phyloP scores from a whole-genome alignment of 139 green algal species.

The Pseudopediastrum boryanum region DNA sequence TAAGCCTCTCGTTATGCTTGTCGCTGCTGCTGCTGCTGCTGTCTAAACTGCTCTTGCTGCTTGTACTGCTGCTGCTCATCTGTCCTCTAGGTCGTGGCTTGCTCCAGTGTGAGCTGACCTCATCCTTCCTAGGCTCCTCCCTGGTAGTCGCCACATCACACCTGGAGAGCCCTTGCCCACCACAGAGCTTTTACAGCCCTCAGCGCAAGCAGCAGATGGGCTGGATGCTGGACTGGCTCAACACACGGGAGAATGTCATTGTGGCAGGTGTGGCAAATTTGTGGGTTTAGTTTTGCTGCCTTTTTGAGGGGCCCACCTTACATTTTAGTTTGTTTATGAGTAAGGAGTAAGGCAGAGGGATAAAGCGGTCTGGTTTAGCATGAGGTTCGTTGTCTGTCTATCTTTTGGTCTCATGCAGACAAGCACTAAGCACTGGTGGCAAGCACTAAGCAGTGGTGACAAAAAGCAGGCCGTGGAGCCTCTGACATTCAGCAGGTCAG shows the following conservation, averaged over 20 bases:
- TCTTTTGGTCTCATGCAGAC: too few relatives aligned
- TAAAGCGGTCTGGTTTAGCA: too few relatives aligned
- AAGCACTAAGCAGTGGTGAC: too few relatives aligned
- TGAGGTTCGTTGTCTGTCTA: too few relatives aligned
- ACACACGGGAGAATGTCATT: not conserved
- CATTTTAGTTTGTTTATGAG: too few relatives aligned
- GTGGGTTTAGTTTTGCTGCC: too few relatives aligned
- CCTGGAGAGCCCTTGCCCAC: conserved; percentile 58
- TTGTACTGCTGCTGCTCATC: not conserved
- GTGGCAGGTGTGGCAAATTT: not conserved
- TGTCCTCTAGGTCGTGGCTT: conserved; percentile 8
- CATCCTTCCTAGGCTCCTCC: not conserved
- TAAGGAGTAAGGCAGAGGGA: too few relatives aligned
- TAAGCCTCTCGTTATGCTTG: not conserved
- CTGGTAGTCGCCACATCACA: conserved; percentile 60
- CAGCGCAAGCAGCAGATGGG: conserved; percentile 35
- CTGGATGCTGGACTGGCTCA: conserved; percentile 37
- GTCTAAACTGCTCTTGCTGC: too few relatives aligned
- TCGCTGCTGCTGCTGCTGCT: not conserved
- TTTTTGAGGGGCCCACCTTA: too few relatives aligned
- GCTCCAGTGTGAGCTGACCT: not conserved
- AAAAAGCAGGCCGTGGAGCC: too few relatives aligned
- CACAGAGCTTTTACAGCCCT: conserved; percentile 16
- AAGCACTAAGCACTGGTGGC: too few relatives aligned
- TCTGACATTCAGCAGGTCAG: too few relatives aligned